A percentile compares a stretch with the other conserved stretches of the same genome.
These are phyloP conservation scores for Suillus subalutaceus DNA, from an alignment of 768 basidiomycete species.

Conservation along the genomic window DNA sequence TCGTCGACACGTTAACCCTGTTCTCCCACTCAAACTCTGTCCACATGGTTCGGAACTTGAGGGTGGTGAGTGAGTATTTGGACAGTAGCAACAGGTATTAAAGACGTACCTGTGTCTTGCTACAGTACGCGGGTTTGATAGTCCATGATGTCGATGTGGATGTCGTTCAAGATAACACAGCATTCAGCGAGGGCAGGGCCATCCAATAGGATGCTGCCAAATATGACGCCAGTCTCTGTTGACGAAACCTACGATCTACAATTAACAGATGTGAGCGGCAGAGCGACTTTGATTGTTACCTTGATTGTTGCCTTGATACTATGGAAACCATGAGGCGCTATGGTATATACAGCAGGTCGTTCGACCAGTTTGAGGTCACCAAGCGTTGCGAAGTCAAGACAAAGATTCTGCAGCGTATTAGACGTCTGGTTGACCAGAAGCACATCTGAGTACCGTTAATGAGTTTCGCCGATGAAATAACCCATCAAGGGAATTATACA, in stretches of 20 bases:
- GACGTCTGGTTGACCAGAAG: conserved; percentile 94
- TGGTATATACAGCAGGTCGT: conserved; percentile 89
- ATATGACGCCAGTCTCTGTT: conserved; percentile 99
- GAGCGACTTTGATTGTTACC: conserved; percentile 43
- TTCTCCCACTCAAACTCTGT: conserved; percentile 46
- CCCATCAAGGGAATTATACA: conserved; percentile 17
- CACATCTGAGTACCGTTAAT: conserved; percentile 59
- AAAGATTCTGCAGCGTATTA: conserved; percentile 94
- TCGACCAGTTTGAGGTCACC: conserved; percentile 98
- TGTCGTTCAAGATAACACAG: conserved; percentile 94
- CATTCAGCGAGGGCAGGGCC: conserved; percentile 85
- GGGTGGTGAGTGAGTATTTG: conserved; percentile 7
- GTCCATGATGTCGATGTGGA: conserved; percentile 85
- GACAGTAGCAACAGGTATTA: not conserved
- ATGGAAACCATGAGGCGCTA: conserved; percentile 97
- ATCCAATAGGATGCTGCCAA: conserved; percentile 97
- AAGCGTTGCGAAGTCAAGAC: conserved; percentile 95
- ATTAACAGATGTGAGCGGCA: conserved; percentile 34
- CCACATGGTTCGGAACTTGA: conserved; percentile 92
- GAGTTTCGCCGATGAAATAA: not conserved
- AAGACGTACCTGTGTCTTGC: conserved; percentile 74
- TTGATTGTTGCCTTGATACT: conserved; percentile 99
- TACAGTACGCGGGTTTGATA: conserved; percentile 92
- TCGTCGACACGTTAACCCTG: conserved; percentile 85
- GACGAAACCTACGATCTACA: conserved; percentile 72